These are phyloP conservation scores for Zygoascus ofunaensis DNA, from an alignment of 805 yeast species.

Conservation along the genomic window DNA sequence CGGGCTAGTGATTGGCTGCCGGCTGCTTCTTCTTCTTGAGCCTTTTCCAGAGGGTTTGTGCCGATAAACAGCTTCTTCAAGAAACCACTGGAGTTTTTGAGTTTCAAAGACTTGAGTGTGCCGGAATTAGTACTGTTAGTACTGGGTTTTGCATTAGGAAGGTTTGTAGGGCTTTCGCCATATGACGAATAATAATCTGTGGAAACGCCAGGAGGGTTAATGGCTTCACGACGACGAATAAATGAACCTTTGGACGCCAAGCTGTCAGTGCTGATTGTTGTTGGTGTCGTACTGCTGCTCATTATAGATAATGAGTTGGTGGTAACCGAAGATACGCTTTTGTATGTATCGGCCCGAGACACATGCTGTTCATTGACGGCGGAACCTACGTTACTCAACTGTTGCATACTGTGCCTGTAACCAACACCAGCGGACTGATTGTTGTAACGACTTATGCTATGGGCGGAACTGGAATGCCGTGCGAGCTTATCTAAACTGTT, in stretches of 20 bases:
- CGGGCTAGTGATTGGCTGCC: neutral
- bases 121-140: constrained; percentile 6
- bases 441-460: neutral
- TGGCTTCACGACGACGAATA: constrained; percentile 44
- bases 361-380: constrained; percentile 1
- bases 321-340: constrained; percentile 13
- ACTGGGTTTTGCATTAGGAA: constrained; percentile 13
- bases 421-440: neutral
- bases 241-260: constrained; percentile 87
- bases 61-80: constrained; percentile 18
- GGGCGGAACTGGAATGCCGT: neutral
- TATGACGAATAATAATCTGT: neutral
- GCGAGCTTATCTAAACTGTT: neutral
- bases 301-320: constrained; percentile 14
- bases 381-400: too few relatives aligned
- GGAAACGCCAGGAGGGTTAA: neutral
- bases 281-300: constrained; percentile 22
- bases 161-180: constrained; percentile 16
- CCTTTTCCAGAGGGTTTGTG: constrained; percentile 1
- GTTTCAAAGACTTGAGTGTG: constrained; percentile 16
- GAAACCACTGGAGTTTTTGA: constrained; percentile 25
- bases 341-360: constrained; percentile 13
- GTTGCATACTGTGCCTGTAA: constrained; percentile 1
- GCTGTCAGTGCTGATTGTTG: constrained; percentile 55
- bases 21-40: neutral